These are phyloP conservation scores for Adansonia grandidieri DNA, from an alignment of 441 rosid species.

Conservation along the genomic window DNA sequence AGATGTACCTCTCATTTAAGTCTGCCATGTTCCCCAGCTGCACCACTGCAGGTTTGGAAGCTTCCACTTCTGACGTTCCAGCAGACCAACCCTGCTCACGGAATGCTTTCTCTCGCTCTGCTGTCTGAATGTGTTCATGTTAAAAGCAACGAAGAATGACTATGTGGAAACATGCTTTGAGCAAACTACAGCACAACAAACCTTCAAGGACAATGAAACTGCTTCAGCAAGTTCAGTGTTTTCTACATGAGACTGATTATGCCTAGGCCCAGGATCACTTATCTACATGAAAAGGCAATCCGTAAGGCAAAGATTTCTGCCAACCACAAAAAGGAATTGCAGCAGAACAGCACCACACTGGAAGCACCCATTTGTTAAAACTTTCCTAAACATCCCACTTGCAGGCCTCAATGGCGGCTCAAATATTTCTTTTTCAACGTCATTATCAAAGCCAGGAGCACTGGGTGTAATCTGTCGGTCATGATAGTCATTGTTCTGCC, in stretches of 20 bases:
- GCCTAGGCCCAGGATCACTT: constrained; percentile 41
- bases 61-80: constrained; percentile 51
- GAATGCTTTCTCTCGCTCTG: constrained; percentile 69
- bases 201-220: constrained; percentile 72
- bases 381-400: constrained; percentile 68
- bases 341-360: constrained; percentile 17
- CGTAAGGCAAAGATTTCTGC: not conserved
- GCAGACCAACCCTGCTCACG: constrained; percentile 44
- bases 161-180: not conserved
- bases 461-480: constrained; percentile 40
- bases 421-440: constrained; percentile 92
- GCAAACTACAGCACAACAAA: constrained; percentile 27
- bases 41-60: constrained; percentile 43
- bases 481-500: constrained; percentile 32
- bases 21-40: constrained; percentile 44
- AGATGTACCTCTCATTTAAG: constrained; percentile 68
- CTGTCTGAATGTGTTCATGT: constrained; percentile 55
- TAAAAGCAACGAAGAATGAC: constrained; percentile 28
- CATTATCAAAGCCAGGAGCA: constrained; percentile 63
- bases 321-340: not conserved
- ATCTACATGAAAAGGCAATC: constrained; percentile 27
- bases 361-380: constrained; percentile 18
- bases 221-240: constrained; percentile 68
- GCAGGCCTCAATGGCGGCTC: constrained; percentile 98
- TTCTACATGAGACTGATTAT: constrained; percentile 44